Percentiles rank a stretch among this genome's conserved stretches.
Evolutionary conservation across 2,329 filamentous ascomycete genomes (phyloP).

Genomic region (Phialocephala sp.): DNA sequence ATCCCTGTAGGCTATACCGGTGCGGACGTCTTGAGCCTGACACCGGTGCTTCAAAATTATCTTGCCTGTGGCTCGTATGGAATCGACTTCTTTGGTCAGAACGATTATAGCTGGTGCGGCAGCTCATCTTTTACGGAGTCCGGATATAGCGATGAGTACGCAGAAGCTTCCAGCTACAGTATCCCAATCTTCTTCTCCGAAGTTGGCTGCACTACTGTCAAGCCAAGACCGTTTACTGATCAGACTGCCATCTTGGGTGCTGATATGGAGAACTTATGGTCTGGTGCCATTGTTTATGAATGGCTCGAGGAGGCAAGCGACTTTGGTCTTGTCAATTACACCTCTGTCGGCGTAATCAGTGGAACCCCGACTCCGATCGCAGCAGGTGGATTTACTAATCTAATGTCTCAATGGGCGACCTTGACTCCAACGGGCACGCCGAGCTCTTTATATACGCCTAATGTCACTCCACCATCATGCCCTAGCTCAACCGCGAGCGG

Average conservation of each 20-base stretch:
- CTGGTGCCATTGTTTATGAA: conserved; percentile 92
- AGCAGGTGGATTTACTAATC: conserved; percentile 15
- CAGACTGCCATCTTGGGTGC: conserved; percentile 75
- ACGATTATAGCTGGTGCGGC: conserved; percentile 66
- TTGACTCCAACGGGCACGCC: conserved; percentile 3
- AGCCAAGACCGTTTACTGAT: conserved; percentile 70
- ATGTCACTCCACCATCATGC: conserved; percentile 4
- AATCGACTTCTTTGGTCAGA: conserved; percentile 68
- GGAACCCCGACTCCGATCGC: conserved; percentile 13
- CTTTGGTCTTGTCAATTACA: conserved; percentile 58
- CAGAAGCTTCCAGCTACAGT: conserved; percentile 68
- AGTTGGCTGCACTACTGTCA: conserved; percentile 83
- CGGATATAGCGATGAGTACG: conserved; percentile 70
- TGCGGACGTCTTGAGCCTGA: conserved; percentile 64
- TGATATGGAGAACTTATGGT: conserved; percentile 90
- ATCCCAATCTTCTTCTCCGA: conserved; percentile 76
- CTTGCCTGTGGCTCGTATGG: conserved; percentile 74
- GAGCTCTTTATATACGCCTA: conserved; percentile 2
- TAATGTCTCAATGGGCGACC: conserved; percentile 18
- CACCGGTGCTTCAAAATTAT: conserved; percentile 69
- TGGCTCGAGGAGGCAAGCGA: conserved; percentile 79
- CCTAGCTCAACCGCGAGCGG: conserved; percentile 12
- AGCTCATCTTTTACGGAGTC: conserved; percentile 58
- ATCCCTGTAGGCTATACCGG: conserved; percentile 60
- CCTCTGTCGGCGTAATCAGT: neutral